These are phyloP conservation scores for Tricholoma hemisulphureum DNA, from an alignment of 768 basidiomycete species.

Conservation along the genomic window DNA sequence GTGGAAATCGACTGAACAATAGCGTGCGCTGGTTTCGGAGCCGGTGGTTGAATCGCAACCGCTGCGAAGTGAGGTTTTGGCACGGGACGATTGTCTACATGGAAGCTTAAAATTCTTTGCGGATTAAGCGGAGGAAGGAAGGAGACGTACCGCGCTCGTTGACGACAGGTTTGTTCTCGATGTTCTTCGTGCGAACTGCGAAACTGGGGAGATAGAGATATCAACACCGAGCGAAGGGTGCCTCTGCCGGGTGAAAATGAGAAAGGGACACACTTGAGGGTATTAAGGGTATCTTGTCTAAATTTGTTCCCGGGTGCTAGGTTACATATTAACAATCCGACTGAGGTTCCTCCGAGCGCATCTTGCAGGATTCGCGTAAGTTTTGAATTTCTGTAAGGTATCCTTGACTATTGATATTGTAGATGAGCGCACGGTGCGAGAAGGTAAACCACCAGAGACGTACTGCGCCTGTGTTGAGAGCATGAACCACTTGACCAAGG, in stretches of 20 bases:
- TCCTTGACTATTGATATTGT: constrained; percentile 50
- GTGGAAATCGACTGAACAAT: constrained; percentile 43
- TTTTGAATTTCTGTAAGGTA: constrained; percentile 90
- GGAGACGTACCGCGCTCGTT: constrained; percentile 65
- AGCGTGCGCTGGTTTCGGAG: constrained; percentile 45
- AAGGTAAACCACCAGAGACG: constrained; percentile 20
- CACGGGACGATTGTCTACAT: constrained; percentile 55
- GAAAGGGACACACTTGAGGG: constrained; percentile 65
- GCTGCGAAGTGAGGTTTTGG: constrained; percentile 69
- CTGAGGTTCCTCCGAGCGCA: constrained; percentile 78
- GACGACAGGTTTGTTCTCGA: constrained; percentile 79
- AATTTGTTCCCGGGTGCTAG: constrained; percentile 81
- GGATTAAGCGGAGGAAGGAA: neutral
- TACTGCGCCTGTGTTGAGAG: constrained; percentile 72
- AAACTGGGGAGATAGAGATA: constrained; percentile 42
- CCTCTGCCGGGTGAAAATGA: neutral
- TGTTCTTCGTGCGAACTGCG: constrained; percentile 79
- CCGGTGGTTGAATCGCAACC: constrained; percentile 41
- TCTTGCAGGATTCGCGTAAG: constrained; percentile 88
- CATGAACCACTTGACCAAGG: constrained; percentile 85
- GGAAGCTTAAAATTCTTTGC: neutral
- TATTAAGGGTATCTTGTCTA: constrained; percentile 85
- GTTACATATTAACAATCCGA: constrained; percentile 83
- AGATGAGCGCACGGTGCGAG: neutral
- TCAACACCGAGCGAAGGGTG: neutral